Evolutionary conservation across 2,329 filamentous ascomycete genomes (phyloP), one percentile per base, ranked within the genome.

Genomic region (Neonectria magnoliae): DNA sequence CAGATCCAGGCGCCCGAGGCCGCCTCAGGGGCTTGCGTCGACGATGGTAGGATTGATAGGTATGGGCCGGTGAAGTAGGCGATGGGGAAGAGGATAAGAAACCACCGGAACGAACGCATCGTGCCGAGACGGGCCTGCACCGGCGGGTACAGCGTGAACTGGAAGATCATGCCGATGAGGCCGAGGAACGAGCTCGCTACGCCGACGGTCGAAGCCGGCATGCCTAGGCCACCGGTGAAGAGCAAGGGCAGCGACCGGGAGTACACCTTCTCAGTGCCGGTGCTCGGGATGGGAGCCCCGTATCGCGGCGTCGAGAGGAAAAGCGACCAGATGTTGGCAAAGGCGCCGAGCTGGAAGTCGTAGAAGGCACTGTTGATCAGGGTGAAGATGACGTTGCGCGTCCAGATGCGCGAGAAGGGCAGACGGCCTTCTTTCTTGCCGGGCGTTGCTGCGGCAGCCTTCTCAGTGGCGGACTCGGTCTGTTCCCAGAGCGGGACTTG

Each of bases 161-260:
- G 91, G 4, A 93, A 81, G 0, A 87, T 80, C 66, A 93, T 89
- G 25, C 91, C 91, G 48, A 93, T 83, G 48, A 91, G 79, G 9
- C 91, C 91, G 10, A 93, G 87, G 66, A 91, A 86, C 14, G 90
- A 89, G 44, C 90, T 91, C 14, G 90, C 90, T 45, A 91, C 80
- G 25, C 91, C 91, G 52, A 93, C 90, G 0, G 87, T 88, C 0
- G 87, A 83, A 0, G 90, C 87, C 0, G 88, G 85, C 76, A 93
- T 88, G 22, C 89, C 90, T 2, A 93, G 83, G 2, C 90, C 90
- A 38, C 90, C 88, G 8, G 87, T 85, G 69, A 91, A 92, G 58
- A 84, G 77, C 72, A 88, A 81, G 5, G 85, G 79, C 66, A 84
- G 71, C 14, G 69, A 68, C 11, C 75, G 71, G 14, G 67, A 75